A percentile compares a stretch with the other conserved stretches of the same genome.
Evolutionary conservation across 2,329 filamentous ascomycete species (phyloP).

Genomic region (Aspergillus pseudoterreus): DNA sequence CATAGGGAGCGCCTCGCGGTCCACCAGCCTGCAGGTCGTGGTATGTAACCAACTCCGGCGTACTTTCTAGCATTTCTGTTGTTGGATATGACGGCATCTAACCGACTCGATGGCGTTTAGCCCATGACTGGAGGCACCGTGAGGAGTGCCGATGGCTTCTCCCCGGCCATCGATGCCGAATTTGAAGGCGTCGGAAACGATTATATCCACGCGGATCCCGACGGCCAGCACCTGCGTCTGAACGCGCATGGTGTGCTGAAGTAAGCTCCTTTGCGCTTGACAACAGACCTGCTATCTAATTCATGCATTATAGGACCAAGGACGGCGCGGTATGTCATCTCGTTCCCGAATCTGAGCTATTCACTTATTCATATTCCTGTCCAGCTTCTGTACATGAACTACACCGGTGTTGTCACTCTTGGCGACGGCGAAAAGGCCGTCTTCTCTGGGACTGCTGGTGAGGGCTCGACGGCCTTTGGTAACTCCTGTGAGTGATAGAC

Average conservation of each 20-base stretch:
- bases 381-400: conserved; percentile 37
- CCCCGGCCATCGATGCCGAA: conserved; percentile 34
- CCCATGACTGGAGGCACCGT: conserved; percentile 37
- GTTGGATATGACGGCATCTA: not conserved
- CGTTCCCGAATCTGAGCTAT: not conserved
- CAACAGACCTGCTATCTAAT: not conserved
- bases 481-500: conserved; percentile 34
- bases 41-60: conserved; percentile 20
- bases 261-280: conserved; percentile 21
- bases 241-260: conserved; percentile 39
- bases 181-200: conserved; percentile 39
- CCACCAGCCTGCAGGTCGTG: conserved; percentile 34
- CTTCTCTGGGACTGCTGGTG: conserved; percentile 28
- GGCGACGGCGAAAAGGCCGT: conserved; percentile 31
- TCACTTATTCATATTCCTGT: not conserved
- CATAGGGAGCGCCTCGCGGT: conserved; percentile 35
- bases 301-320: conserved; percentile 22
- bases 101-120: conserved; percentile 17
- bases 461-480: conserved; percentile 36
- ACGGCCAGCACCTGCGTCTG: conserved; percentile 37
- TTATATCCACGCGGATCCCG: conserved; percentile 41
- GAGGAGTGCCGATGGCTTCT: conserved; percentile 33
- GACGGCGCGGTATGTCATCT: conserved; percentile 27
- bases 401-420: conserved; percentile 38
- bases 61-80: too few species aligned